phyloP scores from a whole-genome alignment of 2,329 filamentous ascomycete species.

The Pseudogymnoascus sp. region DNA sequence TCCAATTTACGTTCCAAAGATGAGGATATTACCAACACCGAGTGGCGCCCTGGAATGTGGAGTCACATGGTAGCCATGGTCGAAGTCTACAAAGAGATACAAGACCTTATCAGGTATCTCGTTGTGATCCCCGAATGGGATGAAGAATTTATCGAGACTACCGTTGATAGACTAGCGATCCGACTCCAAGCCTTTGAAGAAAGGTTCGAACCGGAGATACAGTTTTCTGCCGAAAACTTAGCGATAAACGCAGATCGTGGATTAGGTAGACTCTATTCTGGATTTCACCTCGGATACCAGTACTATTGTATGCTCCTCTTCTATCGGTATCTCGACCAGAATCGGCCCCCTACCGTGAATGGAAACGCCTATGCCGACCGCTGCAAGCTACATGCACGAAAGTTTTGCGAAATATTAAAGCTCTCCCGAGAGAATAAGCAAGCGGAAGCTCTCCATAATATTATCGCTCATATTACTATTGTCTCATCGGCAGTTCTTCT shows the following conservation, averaged over 20 bases:
- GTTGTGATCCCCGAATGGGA: constrained; percentile 25
- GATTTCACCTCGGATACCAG: constrained; percentile 30
- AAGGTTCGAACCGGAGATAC: constrained; percentile 17
- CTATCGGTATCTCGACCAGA: constrained; percentile 29
- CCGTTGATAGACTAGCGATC: constrained; percentile 12
- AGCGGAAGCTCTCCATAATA: constrained; percentile 27
- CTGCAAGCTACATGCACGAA: constrained; percentile 27
- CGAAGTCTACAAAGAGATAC: constrained; percentile 28
- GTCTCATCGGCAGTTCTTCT: constrained; percentile 30
- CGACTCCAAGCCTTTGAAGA: constrained; percentile 23
- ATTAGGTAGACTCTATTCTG: constrained; percentile 27
- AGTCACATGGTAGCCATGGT: constrained; percentile 28
- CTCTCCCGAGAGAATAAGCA: constrained; percentile 21
- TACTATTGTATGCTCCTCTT: constrained; percentile 29
- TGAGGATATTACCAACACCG: constrained; percentile 14
- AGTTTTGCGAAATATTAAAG: constrained; percentile 25
- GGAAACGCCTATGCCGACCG: constrained; percentile 24
- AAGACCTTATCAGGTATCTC: constrained; percentile 26
- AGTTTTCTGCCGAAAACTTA: constrained; percentile 23
- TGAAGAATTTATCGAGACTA: constrained; percentile 20
- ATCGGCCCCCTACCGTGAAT: constrained; percentile 23
- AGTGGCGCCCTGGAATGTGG: constrained; percentile 26
- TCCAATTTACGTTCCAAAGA: constrained; percentile 21
- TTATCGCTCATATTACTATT: constrained; percentile 29
- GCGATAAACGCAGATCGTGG: constrained; percentile 20